These are phyloP conservation scores for Cordyceps pruinosa DNA, from an alignment of 2,329 filamentous ascomycete species.

Conservation along the genomic window DNA sequence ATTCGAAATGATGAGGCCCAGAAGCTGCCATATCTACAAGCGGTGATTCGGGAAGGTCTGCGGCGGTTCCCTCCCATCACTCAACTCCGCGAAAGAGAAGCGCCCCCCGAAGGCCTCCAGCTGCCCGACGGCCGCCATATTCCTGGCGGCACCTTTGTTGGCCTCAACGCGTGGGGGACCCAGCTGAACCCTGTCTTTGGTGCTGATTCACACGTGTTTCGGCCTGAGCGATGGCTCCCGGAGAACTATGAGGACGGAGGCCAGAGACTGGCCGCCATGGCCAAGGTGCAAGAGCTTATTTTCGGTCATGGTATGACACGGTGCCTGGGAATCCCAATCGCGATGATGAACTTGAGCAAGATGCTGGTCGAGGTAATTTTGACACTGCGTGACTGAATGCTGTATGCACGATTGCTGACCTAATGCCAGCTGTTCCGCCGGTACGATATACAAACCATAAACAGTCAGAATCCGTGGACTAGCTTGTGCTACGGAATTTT, in stretches of 20 bases:
- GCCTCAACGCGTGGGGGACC: constrained; percentile 1
- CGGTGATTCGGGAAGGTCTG: neutral
- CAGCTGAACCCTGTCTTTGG: neutral
- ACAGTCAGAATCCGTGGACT: neutral
- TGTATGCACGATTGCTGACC: neutral
- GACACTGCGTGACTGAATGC: neutral
- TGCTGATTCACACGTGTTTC: neutral
- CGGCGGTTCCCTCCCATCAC: neutral
- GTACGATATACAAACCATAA: neutral
- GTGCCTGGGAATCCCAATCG: neutral
- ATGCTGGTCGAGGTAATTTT: neutral
- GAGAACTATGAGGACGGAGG: neutral
- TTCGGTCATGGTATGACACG: constrained; percentile 4
- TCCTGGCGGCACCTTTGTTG: neutral
- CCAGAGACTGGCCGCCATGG: neutral
- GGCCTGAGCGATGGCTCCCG: neutral
- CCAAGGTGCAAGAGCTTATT: neutral
- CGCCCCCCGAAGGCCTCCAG: neutral
- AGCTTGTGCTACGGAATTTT: neutral
- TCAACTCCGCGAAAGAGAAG: neutral
- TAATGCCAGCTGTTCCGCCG: neutral
- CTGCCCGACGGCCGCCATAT: neutral
- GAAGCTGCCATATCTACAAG: neutral
- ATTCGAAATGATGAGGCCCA: neutral
- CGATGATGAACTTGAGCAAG: constrained; percentile 4